A percentile compares a stretch with the other conserved stretches of the same genome.
Conservation (phyloP, 805 yeast species). For the Isabelozyma gotoi region DNA sequence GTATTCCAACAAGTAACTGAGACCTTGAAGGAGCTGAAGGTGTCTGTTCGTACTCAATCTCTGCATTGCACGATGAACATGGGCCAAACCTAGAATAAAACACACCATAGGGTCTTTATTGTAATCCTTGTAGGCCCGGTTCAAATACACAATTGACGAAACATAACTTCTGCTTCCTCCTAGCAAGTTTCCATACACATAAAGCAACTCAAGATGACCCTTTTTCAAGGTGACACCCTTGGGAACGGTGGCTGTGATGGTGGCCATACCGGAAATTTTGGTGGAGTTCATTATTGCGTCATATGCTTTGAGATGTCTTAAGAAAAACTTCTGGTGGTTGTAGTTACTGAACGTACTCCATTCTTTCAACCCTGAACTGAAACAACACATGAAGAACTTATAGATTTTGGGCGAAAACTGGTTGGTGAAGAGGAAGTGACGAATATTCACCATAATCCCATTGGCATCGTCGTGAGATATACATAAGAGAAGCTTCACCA, state of each 20-base stretch:
- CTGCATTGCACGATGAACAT: slow-evolving; percentile 89
- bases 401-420: slow-evolving; percentile 75
- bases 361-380: slow-evolving; percentile 59
- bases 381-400: slow-evolving; percentile 64
- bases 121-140: slow-evolving; percentile 64
- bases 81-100: slow-evolving; percentile 72
- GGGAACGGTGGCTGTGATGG: slow-evolving; percentile 43
- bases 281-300: slow-evolving; percentile 62
- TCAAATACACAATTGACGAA: slow-evolving; percentile 76
- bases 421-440: slow-evolving; percentile 62
- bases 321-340: slow-evolving; percentile 84
- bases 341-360: slow-evolving; percentile 67
- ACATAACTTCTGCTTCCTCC: slow-evolving; percentile 80
- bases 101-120: slow-evolving; percentile 79
- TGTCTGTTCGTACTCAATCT: slow-evolving; percentile 84
- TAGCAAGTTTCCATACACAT: slow-evolving; percentile 77
- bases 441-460: slow-evolving; percentile 52
- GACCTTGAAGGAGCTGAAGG: slow-evolving; percentile 82
- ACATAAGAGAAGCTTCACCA: slow-evolving; percentile 67
- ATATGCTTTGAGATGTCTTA: slow-evolving; percentile 86
- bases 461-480: slow-evolving; percentile 48
- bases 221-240: slow-evolving; percentile 20
- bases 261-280: slow-evolving; percentile 76
- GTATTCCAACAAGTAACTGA: slow-evolving; percentile 76
- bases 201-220: slow-evolving; percentile 62